Conservation (phyloP, 768 basidiomycete genomes). For the Suillus ampliporus region DNA sequence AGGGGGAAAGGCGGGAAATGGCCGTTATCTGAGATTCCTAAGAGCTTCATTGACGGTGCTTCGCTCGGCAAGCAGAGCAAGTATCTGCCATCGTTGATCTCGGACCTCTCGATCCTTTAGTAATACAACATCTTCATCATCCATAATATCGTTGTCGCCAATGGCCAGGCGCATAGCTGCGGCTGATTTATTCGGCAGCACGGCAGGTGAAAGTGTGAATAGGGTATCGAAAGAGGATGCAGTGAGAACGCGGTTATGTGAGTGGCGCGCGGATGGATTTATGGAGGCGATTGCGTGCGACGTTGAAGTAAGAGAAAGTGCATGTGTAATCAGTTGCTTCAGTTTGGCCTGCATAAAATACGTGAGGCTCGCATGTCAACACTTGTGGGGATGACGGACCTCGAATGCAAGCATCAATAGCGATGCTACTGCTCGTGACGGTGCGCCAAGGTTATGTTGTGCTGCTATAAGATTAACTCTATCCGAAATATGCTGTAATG, state of each 20-base stretch:
- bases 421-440: constrained; percentile 65
- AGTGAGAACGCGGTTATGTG: constrained; percentile 55
- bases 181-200: constrained; percentile 80
- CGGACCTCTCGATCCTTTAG: constrained; percentile 68
- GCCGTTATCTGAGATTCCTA: constrained; percentile 41
- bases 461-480: constrained; percentile 82
- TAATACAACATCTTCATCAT: constrained; percentile 54
- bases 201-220: constrained; percentile 76
- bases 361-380: not conserved
- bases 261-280: constrained; percentile 54
- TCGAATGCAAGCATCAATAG: constrained; percentile 82
- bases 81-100: constrained; percentile 78
- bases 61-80: constrained; percentile 74
- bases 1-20: not conserved
- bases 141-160: constrained; percentile 52
- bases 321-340: constrained; percentile 83
- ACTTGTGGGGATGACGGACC: constrained; percentile 42
- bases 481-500: constrained; percentile 77
- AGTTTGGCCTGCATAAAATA: constrained; percentile 64
- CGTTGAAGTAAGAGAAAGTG: constrained; percentile 74
- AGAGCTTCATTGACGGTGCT: constrained; percentile 71
- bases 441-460: constrained; percentile 70
- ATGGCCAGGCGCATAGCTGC: constrained; percentile 73
- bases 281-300: constrained; percentile 83
- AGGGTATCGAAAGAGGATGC: constrained; percentile 77